These are phyloP conservation scores for Fagopyrum tataricum DNA, from an alignment of 148 eudicot species.

Conservation along the genomic window DNA sequence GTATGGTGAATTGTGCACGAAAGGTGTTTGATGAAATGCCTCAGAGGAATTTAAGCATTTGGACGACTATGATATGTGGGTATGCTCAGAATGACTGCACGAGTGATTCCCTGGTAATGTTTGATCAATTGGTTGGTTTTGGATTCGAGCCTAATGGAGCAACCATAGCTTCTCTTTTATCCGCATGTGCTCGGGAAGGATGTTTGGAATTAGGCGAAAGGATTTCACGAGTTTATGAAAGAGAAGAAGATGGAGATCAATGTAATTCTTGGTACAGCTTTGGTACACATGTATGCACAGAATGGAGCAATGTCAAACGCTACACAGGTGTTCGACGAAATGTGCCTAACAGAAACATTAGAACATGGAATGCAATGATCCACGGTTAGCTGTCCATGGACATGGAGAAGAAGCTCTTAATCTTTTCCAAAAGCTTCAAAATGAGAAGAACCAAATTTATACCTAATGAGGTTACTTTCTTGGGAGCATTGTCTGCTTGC, in stretches of 20 bases:
- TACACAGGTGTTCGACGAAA: constrained; percentile 36
- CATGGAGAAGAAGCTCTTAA: constrained; percentile 55
- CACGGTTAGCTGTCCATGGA: constrained; percentile 73
- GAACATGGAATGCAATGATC: constrained; percentile 86
- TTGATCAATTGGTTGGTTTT: constrained; percentile 41
- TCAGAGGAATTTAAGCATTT: constrained; percentile 58
- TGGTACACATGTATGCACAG: constrained; percentile 77
- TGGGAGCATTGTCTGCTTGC: constrained; percentile 75
- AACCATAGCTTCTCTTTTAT: constrained; percentile 58
- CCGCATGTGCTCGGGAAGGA: constrained; percentile 72
- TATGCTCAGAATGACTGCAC: constrained; percentile 49
- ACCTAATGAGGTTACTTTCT: constrained; percentile 54
- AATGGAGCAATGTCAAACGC: constrained; percentile 64
- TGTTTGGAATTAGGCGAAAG: constrained; percentile 57
- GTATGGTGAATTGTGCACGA: constrained; percentile 32
- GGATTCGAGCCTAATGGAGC: constrained; percentile 65
- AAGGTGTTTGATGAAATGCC: constrained; percentile 51
- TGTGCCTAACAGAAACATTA: constrained; percentile 54
- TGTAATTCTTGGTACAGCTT: constrained; percentile 75
- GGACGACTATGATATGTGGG: constrained; percentile 81
- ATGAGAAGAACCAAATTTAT: constrained; percentile 19
- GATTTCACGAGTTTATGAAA: constrained; percentile 40
- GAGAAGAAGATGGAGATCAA: constrained; percentile 33
- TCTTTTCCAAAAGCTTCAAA: constrained; percentile 38
- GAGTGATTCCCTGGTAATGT: constrained; percentile 45